A percentile compares a stretch with the other conserved stretches of the same genome.
These are phyloP conservation scores for Talaromyces islandicus DNA, from an alignment of 2,329 filamentous ascomycete species.

Conservation along the genomic window DNA sequence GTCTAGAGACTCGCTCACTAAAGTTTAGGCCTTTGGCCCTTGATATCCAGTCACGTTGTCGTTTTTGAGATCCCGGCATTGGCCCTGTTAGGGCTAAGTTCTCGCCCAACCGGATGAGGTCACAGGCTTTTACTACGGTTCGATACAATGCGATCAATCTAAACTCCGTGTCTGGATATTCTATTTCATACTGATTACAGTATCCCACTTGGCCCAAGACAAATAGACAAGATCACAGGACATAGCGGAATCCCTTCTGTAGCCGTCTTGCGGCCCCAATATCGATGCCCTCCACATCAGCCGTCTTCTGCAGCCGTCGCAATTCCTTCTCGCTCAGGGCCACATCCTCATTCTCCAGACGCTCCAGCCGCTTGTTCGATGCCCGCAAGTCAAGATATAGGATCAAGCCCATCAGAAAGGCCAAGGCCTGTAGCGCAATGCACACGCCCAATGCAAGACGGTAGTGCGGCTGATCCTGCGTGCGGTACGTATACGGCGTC, in stretches of 20 bases:
- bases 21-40: too few species aligned
- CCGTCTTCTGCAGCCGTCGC: constrained; percentile 43
- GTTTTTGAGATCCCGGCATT: background rate
- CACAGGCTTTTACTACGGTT: background rate
- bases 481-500: constrained; percentile 45
- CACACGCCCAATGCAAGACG: constrained; percentile 36
- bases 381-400: constrained; percentile 35
- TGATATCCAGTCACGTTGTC: too few species aligned
- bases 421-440: constrained; percentile 36
- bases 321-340: constrained; percentile 44
- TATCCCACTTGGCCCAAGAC: background rate
- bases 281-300: constrained; percentile 47
- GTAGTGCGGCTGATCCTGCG: constrained; percentile 34
- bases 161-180: background rate
- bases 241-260: constrained; percentile 52
- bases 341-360: constrained; percentile 45
- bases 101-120: too few species aligned
- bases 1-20: too few species aligned
- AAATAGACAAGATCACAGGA: constrained; percentile 29
- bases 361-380: constrained; percentile 47
- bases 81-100: background rate
- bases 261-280: constrained; percentile 44
- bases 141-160: background rate
- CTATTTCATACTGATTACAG: background rate
- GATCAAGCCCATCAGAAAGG: constrained; percentile 26